Percentiles rank a stretch among this genome's conserved stretches.
Conservation (phyloP, 2,329 filamentous ascomycete genomes). For the Fusarium oxysporum region DNA sequence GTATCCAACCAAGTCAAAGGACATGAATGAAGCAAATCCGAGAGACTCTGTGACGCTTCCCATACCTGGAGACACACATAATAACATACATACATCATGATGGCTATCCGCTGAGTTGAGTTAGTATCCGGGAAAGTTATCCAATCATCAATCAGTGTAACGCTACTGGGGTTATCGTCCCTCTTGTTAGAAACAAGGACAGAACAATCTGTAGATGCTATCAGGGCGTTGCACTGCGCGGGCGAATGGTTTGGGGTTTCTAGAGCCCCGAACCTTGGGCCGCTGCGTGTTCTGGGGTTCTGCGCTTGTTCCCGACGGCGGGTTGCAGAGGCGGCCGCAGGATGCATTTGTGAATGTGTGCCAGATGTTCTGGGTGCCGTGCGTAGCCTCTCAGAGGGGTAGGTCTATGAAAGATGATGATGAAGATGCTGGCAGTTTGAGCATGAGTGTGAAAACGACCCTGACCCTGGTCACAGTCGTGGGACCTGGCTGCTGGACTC, state of each 20-base stretch:
- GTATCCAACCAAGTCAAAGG: conserved; percentile 14
- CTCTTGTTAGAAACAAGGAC: conserved; percentile 23
- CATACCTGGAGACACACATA: neutral
- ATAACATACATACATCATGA: neutral
- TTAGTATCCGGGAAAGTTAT: neutral
- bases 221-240: conserved; percentile 26
- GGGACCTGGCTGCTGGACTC: conserved; percentile 11
- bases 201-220: conserved; percentile 24
- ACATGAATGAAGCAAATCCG: neutral
- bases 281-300: conserved; percentile 48
- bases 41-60: neutral
- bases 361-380: conserved; percentile 14
- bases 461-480: conserved; percentile 29
- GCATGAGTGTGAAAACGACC: conserved; percentile 10
- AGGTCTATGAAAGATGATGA: conserved; percentile 8
- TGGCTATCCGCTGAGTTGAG: neutral
- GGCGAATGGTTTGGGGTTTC: conserved; percentile 31
- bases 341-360: conserved; percentile 49
- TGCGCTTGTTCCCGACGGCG: conserved; percentile 52
- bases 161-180: conserved; percentile 21
- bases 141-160: conserved; percentile 25
- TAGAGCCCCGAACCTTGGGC: conserved; percentile 36
- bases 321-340: conserved; percentile 56
- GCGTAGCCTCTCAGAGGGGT: conserved; percentile 5
- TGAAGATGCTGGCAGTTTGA: conserved; percentile 12